These are phyloP conservation scores for Albizia julibrissin DNA, from an alignment of 306 rosid species.

Conservation along the genomic window DNA sequence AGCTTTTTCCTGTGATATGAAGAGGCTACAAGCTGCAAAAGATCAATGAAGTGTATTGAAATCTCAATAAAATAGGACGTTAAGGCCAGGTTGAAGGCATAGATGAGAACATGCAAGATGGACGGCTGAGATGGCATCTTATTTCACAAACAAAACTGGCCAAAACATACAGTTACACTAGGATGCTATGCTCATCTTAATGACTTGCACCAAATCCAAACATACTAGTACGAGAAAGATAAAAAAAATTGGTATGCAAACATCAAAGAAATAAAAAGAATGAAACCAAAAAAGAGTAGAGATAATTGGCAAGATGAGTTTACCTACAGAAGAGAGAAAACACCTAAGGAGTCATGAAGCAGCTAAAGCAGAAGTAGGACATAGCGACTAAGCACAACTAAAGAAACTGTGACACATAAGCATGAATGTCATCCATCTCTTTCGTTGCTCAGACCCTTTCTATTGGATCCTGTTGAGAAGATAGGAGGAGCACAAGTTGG, in stretches of 20 bases:
- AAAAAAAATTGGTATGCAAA: neutral
- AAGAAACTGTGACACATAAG: neutral
- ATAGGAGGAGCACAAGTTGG: neutral
- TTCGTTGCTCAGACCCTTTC: neutral
- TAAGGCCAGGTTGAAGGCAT: too few species aligned
- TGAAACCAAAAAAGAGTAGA: too few species aligned
- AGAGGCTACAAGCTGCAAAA: too few species aligned
- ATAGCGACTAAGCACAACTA: neutral
- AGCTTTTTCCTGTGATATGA: too few species aligned
- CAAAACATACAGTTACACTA: too few species aligned
- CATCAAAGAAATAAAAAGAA: neutral
- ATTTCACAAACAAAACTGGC: too few species aligned
- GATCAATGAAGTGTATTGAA: too few species aligned
- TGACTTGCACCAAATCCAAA: neutral
- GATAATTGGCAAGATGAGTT: neutral
- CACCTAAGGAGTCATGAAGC: neutral
- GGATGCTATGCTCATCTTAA: neutral
- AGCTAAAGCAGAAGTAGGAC: neutral
- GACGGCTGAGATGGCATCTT: too few species aligned
- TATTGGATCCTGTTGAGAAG: neutral
- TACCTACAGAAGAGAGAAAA: neutral
- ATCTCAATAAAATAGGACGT: too few species aligned
- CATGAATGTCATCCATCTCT: neutral
- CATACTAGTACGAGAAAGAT: neutral
- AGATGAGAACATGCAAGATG: too few species aligned